phyloP scores from a whole-genome alignment of 306 rosid genomes.

The Carpinus viminea region DNA sequence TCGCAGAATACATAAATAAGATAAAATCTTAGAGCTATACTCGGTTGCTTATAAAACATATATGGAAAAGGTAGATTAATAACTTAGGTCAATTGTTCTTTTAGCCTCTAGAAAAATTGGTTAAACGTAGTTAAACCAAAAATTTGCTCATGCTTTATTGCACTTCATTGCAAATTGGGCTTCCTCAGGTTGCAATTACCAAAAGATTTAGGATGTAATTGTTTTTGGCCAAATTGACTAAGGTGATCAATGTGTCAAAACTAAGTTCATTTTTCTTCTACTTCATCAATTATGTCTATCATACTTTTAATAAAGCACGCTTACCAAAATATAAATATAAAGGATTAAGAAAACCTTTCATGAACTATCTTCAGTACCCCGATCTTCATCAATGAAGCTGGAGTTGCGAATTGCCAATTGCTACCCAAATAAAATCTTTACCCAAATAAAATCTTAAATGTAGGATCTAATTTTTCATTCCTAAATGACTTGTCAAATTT shows the following conservation, averaged over 20 bases:
- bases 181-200: background rate
- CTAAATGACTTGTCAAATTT: background rate
- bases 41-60: background rate
- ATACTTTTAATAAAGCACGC: background rate
- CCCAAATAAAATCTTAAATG: background rate
- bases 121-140: background rate
- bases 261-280: background rate
- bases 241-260: background rate
- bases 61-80: background rate
- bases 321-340: background rate
- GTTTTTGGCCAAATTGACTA: background rate
- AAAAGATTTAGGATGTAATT: background rate
- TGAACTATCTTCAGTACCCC: background rate
- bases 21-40: background rate
- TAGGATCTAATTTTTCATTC: background rate
- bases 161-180: background rate
- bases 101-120: background rate
- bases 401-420: background rate
- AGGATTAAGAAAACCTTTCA: slow-evolving; percentile 12
- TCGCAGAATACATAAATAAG: background rate
- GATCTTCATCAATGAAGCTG: background rate
- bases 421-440: no score
- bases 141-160: background rate
- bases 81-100: background rate
- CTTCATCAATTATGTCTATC: background rate